Base-by-base conservation (phyloP, 768 basidiomycete genomes). In the Amanita molliuscula region DNA sequence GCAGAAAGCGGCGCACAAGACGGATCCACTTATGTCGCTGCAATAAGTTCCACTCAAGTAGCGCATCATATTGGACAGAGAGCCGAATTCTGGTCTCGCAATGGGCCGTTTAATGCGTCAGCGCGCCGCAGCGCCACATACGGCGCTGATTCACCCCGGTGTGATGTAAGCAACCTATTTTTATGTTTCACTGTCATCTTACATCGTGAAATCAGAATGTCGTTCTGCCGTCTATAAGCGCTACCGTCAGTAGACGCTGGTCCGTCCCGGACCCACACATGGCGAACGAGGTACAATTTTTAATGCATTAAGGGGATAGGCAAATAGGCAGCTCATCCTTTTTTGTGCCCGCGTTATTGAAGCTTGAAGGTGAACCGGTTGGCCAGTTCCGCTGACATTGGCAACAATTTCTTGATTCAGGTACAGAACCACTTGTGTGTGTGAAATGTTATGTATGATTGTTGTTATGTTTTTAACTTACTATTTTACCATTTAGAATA, bases 191-290 rank as follows among this genome's bases (percentile, higher is more conserved):
- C 10, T 10, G 23, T 15, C 29, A 8, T 8, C 36, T 48, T 8
- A 33, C 8, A 26, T 20, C 16, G 26, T 13, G 25, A 18, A 40
- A n/a, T 16, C 16, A 48, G 48, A 48, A 28, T 18, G 25, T 28
- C 18, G 20, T 48, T 28, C 48, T 48, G 4, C 48, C 48, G 11
- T 48, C 48, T 26, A 48, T 48, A 48, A 50, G 49, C 41, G 18
- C 41, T 21, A 40, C 41, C n/a, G 41, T 50, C 10, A 50, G 28
- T 16, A 50, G 49, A 44, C 49, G 49, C 33, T 50, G 49, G 49
- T 43, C 49, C 4, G 38, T 44, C 16, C 41, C 49, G 3, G 41
- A 50, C 9, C 5, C 40, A 20, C 41, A 44, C 29, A 29, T 36
- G 40, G 15, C 33, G 13, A 41, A 44, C 34, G 41, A 43, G 13